Conservation (phyloP, 164 flowering plant species). For the Aristolochia contorta region DNA sequence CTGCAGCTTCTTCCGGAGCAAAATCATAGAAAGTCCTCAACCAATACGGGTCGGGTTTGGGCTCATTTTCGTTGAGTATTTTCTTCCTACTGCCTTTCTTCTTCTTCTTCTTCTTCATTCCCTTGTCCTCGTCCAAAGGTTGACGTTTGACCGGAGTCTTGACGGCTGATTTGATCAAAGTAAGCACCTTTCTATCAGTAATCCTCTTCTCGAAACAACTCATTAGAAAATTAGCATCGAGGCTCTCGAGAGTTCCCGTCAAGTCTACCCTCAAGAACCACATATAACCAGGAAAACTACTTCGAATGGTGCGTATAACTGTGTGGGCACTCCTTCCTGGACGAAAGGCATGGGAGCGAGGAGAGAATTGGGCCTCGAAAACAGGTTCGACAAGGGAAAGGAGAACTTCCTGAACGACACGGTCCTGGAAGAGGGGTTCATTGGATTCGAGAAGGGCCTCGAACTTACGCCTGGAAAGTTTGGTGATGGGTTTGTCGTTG, state of each 20-base stretch:
- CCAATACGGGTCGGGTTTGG: constrained; percentile 98
- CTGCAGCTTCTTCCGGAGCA: constrained; percentile 83
- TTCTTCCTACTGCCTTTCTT: constrained; percentile 47
- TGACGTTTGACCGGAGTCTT: constrained; percentile 8
- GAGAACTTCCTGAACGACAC: constrained; percentile 83
- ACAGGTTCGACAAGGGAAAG: constrained; percentile 75
- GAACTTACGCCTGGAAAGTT: constrained; percentile 42
- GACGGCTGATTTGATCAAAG: constrained; percentile 52
- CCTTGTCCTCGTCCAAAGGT: constrained; percentile 9
- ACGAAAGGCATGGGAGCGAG: constrained; percentile 68
- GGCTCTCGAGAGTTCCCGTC: constrained; percentile 36
- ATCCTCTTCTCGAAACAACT: constrained; percentile 55
- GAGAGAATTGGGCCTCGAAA: constrained; percentile 71
- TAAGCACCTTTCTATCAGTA: constrained; percentile 63
- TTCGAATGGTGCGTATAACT: constrained; percentile 74
- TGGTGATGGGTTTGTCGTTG: constrained; percentile 30
- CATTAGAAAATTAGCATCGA: constrained; percentile 42
- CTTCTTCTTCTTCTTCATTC: constrained; percentile 35
- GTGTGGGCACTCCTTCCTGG: constrained; percentile 86
- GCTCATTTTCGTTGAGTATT: constrained; percentile 63
- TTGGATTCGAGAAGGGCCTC: constrained; percentile 34
- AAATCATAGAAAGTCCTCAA: constrained; percentile 71
- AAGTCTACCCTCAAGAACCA: constrained; percentile 85
- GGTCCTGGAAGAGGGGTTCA: constrained; percentile 60
- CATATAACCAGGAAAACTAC: constrained; percentile 85